A percentile compares a stretch with the other conserved stretches of the same genome.
These are phyloP conservation scores for Myriosclerotinia scirpicola DNA, from an alignment of 2,329 filamentous ascomycete species.

Conservation along the genomic window DNA sequence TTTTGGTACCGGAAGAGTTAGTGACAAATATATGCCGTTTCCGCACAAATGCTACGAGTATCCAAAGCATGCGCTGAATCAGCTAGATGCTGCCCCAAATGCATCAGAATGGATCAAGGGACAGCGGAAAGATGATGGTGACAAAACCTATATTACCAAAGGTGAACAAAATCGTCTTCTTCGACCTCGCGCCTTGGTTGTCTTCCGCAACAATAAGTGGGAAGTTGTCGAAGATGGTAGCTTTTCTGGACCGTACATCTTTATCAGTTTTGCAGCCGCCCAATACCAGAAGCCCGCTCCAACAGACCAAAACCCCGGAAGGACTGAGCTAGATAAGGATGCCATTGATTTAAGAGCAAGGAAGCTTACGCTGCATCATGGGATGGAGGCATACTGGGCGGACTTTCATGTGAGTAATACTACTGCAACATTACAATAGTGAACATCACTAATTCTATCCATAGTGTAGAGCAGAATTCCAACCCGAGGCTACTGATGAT, in stretches of 20 bases:
- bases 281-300: conserved; percentile 19
- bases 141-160: conserved; percentile 13
- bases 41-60: conserved; percentile 24
- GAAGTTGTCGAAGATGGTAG: conserved; percentile 20
- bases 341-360: conserved; percentile 19
- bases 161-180: conserved; percentile 23
- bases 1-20: background rate
- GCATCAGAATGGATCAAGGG: conserved; percentile 8
- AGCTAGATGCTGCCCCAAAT: conserved; percentile 22
- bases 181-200: conserved; percentile 22
- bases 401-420: conserved; percentile 22
- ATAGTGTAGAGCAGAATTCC: conserved; percentile 20
- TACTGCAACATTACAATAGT: background rate
- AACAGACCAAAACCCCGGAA: background rate
- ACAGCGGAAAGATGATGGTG: conserved; percentile 6
- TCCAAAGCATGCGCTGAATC: conserved; percentile 24
- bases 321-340: conserved; percentile 8
- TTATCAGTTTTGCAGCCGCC: conserved; percentile 24
- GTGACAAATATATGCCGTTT: conserved; percentile 14
- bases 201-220: conserved; percentile 16
- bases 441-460: background rate
- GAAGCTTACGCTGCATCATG: conserved; percentile 13
- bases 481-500: conserved; percentile 24
- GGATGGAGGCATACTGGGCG: conserved; percentile 24
- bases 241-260: conserved; percentile 24